These are phyloP conservation scores for Saturnispora bothae DNA, from an alignment of 805 yeast genomes.

Conservation along the genomic window DNA sequence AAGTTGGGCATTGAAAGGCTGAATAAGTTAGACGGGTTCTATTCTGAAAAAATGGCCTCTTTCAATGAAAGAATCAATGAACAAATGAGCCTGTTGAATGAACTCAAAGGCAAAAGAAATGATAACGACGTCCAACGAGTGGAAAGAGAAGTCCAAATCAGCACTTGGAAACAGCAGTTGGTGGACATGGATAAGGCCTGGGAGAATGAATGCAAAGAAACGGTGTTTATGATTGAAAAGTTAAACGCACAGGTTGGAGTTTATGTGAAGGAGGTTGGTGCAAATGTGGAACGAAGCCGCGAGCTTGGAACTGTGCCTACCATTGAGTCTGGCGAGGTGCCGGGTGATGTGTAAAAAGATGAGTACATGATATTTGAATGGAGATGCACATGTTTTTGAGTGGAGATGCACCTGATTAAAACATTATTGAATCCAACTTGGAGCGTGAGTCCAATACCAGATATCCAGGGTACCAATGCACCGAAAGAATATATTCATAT, in stretches of 20 bases:
- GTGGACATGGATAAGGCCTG: slow-evolving; percentile 32
- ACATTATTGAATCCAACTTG: too few relatives aligned
- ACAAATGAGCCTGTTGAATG: slow-evolving; percentile 36
- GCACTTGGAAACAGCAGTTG: slow-evolving; percentile 27
- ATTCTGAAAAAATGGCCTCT: slow-evolving; percentile 34
- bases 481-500: too few relatives aligned
- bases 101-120: slow-evolving; percentile 38
- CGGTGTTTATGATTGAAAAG: slow-evolving; percentile 43
- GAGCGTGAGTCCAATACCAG: too few relatives aligned
- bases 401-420: too few relatives aligned
- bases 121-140: slow-evolving; percentile 39
- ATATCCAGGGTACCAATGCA: too few relatives aligned
- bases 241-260: slow-evolving; percentile 44
- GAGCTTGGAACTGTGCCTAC: too few relatives aligned
- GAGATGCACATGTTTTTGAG: too few relatives aligned
- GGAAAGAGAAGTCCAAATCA: slow-evolving; percentile 38
- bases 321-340: too few relatives aligned
- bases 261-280: slow-evolving; percentile 43
- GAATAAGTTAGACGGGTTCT: slow-evolving; percentile 32
- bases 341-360: too few relatives aligned
- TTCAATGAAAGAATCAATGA: slow-evolving; percentile 33
- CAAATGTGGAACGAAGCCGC: too few relatives aligned
- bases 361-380: too few relatives aligned
- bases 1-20: slow-evolving; percentile 38
- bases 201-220: slow-evolving; percentile 41